A percentile compares a stretch with the other conserved stretches of the same genome.
phyloP scores from a whole-genome alignment of 2,329 filamentous ascomycete species.

The Pestalotiopsis sp. region DNA sequence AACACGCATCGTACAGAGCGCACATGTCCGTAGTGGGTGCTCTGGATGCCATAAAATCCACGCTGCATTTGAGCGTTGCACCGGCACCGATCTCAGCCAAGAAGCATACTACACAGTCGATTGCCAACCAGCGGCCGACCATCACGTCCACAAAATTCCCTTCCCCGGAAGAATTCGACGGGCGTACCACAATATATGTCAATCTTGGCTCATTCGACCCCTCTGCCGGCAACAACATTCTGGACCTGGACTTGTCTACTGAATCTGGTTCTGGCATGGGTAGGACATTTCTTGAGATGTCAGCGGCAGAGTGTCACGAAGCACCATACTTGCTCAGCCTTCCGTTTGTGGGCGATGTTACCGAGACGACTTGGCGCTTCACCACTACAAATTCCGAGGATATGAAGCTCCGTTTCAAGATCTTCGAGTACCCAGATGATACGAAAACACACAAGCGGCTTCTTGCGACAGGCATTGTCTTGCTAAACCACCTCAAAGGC shows the following conservation, averaged over 20 bases:
- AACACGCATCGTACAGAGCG: conserved; percentile 14
- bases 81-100: background rate
- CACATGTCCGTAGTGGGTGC: conserved; percentile 11
- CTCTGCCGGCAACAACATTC: background rate
- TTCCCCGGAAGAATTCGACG: background rate
- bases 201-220: conserved; percentile 14
- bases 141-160: background rate
- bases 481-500: conserved; percentile 6
- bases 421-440: background rate
- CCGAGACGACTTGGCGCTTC: conserved; percentile 12
- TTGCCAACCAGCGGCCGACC: background rate
- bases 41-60: background rate
- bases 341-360: conserved; percentile 9
- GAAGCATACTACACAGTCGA: background rate
- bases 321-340: conserved; percentile 6
- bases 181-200: conserved; percentile 10
- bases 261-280: background rate
- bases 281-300: conserved; percentile 7
- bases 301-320: conserved; percentile 2
- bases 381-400: conserved; percentile 2
- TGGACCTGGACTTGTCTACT: background rate
- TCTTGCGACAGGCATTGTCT: background rate
- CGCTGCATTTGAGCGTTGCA: background rate
- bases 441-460: background rate
- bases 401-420: conserved; percentile 13